phyloP scores from a whole-genome alignment of 1,284 basidiomycete genomes.

The Leccinum subspadiceum region DNA sequence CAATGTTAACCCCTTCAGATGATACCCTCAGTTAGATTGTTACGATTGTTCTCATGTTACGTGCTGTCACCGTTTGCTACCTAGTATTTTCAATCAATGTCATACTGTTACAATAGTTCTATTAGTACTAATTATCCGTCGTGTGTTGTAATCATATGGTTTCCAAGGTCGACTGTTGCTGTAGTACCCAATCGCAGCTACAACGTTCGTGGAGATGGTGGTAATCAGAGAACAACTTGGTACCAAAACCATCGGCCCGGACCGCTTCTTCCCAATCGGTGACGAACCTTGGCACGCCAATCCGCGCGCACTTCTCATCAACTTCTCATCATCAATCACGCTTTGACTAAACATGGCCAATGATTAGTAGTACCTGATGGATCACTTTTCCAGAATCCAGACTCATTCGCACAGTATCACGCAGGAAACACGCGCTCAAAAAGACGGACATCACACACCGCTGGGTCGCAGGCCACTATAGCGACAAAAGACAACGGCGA shows the following conservation, averaged over 20 bases:
- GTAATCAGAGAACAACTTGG: background rate
- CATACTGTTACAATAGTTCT: slow-evolving; percentile 14
- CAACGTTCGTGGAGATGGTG: background rate
- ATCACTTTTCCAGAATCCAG: too few relatives aligned
- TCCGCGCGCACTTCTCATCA: background rate
- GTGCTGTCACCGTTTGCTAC: slow-evolving; percentile 2
- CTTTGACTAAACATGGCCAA: background rate
- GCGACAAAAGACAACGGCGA: too few relatives aligned
- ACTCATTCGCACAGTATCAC: too few relatives aligned
- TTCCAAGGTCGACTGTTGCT: background rate
- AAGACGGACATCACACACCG: too few relatives aligned
- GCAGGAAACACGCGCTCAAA: too few relatives aligned
- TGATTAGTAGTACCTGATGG: too few relatives aligned
- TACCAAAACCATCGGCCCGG: slow-evolving; percentile 4
- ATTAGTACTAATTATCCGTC: slow-evolving; percentile 3
- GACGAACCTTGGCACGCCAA: slow-evolving; percentile 1
- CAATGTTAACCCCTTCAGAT: slow-evolving; percentile 6
- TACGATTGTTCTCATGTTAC: background rate
- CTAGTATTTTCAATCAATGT: slow-evolving; percentile 5
- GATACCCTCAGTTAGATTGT: slow-evolving; percentile 4
- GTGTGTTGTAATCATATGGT: slow-evolving; percentile 13
- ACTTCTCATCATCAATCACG: background rate
- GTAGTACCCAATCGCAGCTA: background rate
- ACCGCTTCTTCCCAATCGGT: slow-evolving; percentile 8
- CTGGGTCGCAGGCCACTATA: too few relatives aligned